Evolutionary conservation across 768 basidiomycete species (phyloP).

Genomic region (Boletus subparvulus): DNA sequence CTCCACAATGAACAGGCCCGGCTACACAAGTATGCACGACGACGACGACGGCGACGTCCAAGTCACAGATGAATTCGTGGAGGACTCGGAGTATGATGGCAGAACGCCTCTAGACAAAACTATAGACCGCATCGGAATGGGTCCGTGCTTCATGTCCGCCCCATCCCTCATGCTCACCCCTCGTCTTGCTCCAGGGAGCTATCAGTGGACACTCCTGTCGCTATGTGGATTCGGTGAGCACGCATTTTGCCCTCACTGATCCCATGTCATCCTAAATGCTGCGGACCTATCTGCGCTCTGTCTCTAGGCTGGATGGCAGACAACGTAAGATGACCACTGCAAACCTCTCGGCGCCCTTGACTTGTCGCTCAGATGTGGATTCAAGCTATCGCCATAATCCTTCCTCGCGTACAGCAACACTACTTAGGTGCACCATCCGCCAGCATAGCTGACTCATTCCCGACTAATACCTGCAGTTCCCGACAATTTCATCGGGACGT

Average conservation of each 20-base stretch:
- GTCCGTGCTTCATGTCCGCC: slow-evolving; percentile 31
- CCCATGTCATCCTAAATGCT: neutral
- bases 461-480: slow-evolving; percentile 47
- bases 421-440: slow-evolving; percentile 57
- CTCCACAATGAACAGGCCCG: slow-evolving; percentile 30
- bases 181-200: slow-evolving; percentile 46
- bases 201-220: slow-evolving; percentile 80
- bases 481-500: slow-evolving; percentile 71
- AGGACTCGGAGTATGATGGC: slow-evolving; percentile 36
- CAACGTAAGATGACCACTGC: slow-evolving; percentile 55
- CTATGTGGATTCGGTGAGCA: slow-evolving; percentile 85
- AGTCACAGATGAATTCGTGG: slow-evolving; percentile 21
- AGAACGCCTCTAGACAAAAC: slow-evolving; percentile 76
- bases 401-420: slow-evolving; percentile 95
- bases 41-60: slow-evolving; percentile 32
- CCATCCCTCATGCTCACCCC: neutral
- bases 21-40: slow-evolving; percentile 39
- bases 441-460: slow-evolving; percentile 8
- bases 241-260: neutral
- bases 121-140: slow-evolving; percentile 91
- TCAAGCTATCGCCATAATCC: slow-evolving; percentile 85
- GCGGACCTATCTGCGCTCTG: neutral
- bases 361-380: slow-evolving; percentile 78
- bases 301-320: slow-evolving; percentile 86
- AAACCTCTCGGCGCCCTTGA: slow-evolving; percentile 23